Base-by-base conservation (phyloP, 345 rosid genomes). In the Pistacia vera region DNA sequence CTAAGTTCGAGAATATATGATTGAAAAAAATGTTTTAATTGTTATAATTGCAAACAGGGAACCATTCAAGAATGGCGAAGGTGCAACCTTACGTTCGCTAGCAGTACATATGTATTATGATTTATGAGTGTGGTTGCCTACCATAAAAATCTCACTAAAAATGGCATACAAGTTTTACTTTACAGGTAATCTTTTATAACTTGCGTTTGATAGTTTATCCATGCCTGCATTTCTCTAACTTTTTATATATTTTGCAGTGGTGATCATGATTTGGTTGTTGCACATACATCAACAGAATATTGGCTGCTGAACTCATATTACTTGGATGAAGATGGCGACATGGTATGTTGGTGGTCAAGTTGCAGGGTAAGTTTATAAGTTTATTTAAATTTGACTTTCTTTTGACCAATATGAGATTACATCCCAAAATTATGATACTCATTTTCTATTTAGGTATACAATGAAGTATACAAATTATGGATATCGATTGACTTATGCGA, bases 271-370 rank as follows among this genome's bases (percentile, higher is more conserved):
- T 36, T 85, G 68, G 77, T 73, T 35, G 79, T 85, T 54, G 76
- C 85, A 20, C 70, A 67, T 44, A 72, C 77, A 18, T 80, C 79
- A 4, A 78, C 83, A 1, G 63, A 77, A 35, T 12, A n/a, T 4
- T 85, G 88, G 88, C 75, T 85, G 74, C 66, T 22, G 33, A 33
- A 44, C 75, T 85, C 8, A 70, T 52, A 12, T 85, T 22, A 82
- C 78, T 59, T 66, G 8, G 88, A 63, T 5, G 33, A 69, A 61
- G 75, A 70, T 85, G 88, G 88, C 80, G 82, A 33, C 85, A 0
- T 85, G 84, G 88, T 80, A 80, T 0, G 85, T 85, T 12, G 75
- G 80, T 11, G 88, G 88, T 61, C 88, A 85, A 80, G 72, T 75
- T 67, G 82, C 85, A 35, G 85, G 84, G 88, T 85, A 55, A 68